Base-by-base conservation (phyloP, 208 protist species). In the Leishmania martiniquensis region DNA sequence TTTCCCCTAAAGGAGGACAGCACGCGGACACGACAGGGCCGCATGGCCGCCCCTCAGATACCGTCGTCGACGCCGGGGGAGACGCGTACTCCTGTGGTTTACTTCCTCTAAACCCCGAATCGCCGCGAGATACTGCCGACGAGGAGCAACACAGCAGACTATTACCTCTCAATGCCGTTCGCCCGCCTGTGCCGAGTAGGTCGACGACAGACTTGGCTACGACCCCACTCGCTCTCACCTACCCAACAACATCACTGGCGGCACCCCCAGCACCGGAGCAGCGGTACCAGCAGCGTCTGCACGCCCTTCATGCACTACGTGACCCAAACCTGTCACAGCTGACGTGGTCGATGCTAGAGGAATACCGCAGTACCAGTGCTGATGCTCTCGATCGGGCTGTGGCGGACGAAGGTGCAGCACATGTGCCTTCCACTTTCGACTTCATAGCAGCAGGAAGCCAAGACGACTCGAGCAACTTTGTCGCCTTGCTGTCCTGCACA, bases 301-400 rank as follows among this genome's bases (percentile, higher is more conserved):
- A 72, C 45, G 47, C 44, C 42, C 37, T 20, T 69, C 65, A 47
- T n/a, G 2, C 15, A 44, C 5, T n/a, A 57, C 13, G 47, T 42
- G 49, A 72, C n/a, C 49, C 32, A 32, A n/a, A n/a, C 42, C 17
- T 54, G 32, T 54, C 74, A 54, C 44, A 63, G 20, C 37, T 65
- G 39, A 76, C 73, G 37, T 79, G 65, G 57, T 83, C 79, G 9
- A 78, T 74, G 20, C 73, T 78, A 51, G 79, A 83, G 47, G 79
- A 78, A 59, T 78, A 78, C 57, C 74, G 57, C 68, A 83, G 73
- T 25, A 65, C 74, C 34, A 55, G 44, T 42, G 52, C 39, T 55
- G 52, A 74, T 37, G 32, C 15, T 63, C 37, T 34, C 39, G 29
- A 60, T 62, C 32, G 13, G 17, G 13, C 34, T 22, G 47, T 51